Evolutionary conservation across 225 moss, liverwort and hornwort species (phyloP).

Genomic region (Physcomitrellopsis africana): DNA sequence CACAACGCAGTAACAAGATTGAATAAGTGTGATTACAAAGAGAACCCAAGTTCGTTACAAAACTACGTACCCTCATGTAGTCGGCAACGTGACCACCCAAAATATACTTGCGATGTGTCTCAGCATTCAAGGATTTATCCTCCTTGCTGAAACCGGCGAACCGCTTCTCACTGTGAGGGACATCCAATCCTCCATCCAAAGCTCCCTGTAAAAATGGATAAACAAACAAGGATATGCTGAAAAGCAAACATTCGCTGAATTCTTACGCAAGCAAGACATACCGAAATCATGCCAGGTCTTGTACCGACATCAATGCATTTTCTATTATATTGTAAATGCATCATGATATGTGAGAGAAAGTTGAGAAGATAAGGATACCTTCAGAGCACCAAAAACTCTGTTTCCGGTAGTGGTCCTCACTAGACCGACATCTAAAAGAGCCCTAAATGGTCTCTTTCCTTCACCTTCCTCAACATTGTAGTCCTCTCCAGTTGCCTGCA

Average conservation of each 20-base stretch:
- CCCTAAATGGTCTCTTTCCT: constrained; percentile 75
- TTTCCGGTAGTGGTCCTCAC: constrained; percentile 72
- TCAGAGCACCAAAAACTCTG: constrained; percentile 72
- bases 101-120: constrained; percentile 89
- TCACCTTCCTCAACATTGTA: constrained; percentile 72
- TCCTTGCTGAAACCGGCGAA: constrained; percentile 87
- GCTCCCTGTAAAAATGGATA: constrained; percentile 51
- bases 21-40: background rate
- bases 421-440: constrained; percentile 67
- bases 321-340: too few species aligned
- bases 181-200: constrained; percentile 89
- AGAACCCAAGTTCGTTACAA: background rate
- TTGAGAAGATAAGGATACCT: constrained; percentile 22
- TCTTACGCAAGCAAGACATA: background rate
- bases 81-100: constrained; percentile 86
- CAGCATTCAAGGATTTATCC: constrained; percentile 83
- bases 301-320: too few species aligned
- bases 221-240: background rate
- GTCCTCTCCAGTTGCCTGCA: constrained; percentile 66
- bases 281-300: too few species aligned
- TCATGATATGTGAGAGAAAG: background rate
- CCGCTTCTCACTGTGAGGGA: constrained; percentile 92
- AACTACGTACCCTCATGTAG: constrained; percentile 68
- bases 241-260: background rate
- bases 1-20: too few species aligned